A percentile compares a stretch with the other conserved stretches of the same genome.
These are phyloP conservation scores for Chenopodium berlandieri DNA, from an alignment of 148 eudicot genomes.

Conservation along the genomic window DNA sequence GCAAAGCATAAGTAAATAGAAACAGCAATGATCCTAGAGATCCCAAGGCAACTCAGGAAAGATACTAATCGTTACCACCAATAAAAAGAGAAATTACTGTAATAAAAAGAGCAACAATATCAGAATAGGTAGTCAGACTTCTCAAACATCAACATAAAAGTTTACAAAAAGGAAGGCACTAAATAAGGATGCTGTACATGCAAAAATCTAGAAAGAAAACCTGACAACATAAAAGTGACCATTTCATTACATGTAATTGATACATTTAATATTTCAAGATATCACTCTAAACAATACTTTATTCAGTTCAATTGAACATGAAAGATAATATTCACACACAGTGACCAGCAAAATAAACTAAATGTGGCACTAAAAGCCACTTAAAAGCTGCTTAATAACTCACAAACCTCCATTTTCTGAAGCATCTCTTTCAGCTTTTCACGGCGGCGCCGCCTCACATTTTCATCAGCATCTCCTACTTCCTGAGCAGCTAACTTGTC, in stretches of 20 bases:
- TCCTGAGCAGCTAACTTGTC: conserved; percentile 92
- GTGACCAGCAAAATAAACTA: neutral
- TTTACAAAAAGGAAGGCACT: too few relatives aligned
- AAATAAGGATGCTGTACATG: too few relatives aligned
- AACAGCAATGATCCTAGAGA: neutral
- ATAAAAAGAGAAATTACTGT: neutral
- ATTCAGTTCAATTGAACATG: neutral
- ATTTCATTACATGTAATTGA: too few relatives aligned
- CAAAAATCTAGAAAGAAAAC: too few relatives aligned
- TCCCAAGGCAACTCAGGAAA: neutral
- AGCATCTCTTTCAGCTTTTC: conserved; percentile 85
- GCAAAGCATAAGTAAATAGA: too few relatives aligned
- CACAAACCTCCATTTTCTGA: conserved; percentile 81
- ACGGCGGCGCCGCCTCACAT: conserved; percentile 88
- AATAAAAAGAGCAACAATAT: too few relatives aligned
- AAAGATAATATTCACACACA: neutral
- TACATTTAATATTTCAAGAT: too few relatives aligned
- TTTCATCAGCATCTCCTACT: conserved; percentile 91
- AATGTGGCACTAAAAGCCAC: neutral
- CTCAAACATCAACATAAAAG: too few relatives aligned
- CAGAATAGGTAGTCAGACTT: too few relatives aligned
- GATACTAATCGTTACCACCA: neutral
- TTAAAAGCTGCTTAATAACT: neutral
- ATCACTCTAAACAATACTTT: too few relatives aligned
- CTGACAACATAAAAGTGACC: too few relatives aligned